These are phyloP conservation scores for Rhizophora apiculata DNA, from an alignment of 345 rosid genomes.

Conservation along the genomic window DNA sequence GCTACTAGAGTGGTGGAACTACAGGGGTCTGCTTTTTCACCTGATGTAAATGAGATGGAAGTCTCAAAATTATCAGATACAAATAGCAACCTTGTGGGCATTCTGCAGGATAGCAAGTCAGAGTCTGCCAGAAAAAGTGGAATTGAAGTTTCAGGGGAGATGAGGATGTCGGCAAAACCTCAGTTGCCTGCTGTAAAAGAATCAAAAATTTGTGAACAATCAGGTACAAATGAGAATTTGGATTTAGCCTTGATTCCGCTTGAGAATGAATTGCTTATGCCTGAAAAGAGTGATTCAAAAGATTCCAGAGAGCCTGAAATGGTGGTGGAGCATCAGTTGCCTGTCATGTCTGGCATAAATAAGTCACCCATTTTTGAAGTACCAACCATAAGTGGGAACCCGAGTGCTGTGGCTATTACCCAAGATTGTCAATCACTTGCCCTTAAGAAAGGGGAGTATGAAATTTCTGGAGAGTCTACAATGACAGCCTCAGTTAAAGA, in stretches of 20 bases:
- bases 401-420: constrained; percentile 10
- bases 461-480: constrained; percentile 24
- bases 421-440: constrained; percentile 24
- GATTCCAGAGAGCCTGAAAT: constrained; percentile 14
- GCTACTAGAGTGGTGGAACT: constrained; percentile 16
- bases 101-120: constrained; percentile 3
- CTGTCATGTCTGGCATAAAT: constrained; percentile 19
- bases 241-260: not conserved
- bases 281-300: not conserved
- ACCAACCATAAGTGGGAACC: constrained; percentile 17
- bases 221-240: constrained; percentile 2
- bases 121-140: not conserved
- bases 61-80: not conserved
- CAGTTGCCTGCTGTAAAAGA: constrained; percentile 18
- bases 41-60: constrained; percentile 11
- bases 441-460: constrained; percentile 25
- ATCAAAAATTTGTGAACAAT: constrained; percentile 2
- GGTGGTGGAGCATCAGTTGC: constrained; percentile 13
- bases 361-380: constrained; percentile 25
- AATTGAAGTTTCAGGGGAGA: constrained; percentile 6
- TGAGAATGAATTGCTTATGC: constrained; percentile 11
- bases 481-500: constrained; percentile 17
- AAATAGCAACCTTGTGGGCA: not conserved
- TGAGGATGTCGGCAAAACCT: constrained; percentile 8
- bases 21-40: constrained; percentile 19